Percentiles rank a stretch among this genome's conserved stretches.
Conservation (phyloP, 352 stramenopile genomes). For the Pythium scleroteichum region DNA sequence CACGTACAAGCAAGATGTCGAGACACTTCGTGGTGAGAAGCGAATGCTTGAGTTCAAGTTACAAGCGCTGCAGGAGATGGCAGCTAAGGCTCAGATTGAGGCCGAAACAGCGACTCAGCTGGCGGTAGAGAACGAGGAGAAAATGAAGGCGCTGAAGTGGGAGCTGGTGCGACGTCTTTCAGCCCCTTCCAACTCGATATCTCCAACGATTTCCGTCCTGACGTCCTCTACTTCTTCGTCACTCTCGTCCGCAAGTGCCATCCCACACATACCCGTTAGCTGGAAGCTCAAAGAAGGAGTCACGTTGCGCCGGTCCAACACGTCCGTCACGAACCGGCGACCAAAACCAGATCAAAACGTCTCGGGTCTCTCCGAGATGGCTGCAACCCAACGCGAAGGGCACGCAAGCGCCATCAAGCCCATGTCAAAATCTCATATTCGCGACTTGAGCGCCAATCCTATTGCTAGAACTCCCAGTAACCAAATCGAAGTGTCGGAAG, state of each 20-base stretch:
- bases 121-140: constrained; percentile 50
- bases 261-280: constrained; percentile 40
- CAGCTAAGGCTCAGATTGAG: constrained; percentile 53
- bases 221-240: constrained; percentile 16
- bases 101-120: constrained; percentile 40
- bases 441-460: too few species aligned
- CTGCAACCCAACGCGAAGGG: too few species aligned
- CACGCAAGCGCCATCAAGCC: too few species aligned
- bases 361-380: neutral
- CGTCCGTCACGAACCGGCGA: neutral
- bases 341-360: neutral
- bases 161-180: constrained; percentile 64
- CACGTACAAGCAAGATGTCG: constrained; percentile 47
- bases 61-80: constrained; percentile 47
- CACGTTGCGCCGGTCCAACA: constrained; percentile 32
- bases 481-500: neutral
- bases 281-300: constrained; percentile 63
- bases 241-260: constrained; percentile 16
- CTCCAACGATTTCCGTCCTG: neutral
- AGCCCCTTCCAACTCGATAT: constrained; percentile 6
- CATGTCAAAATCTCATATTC: too few species aligned
- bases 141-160: constrained; percentile 75
- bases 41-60: constrained; percentile 61
- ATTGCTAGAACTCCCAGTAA: too few species aligned
- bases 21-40: constrained; percentile 47